Evolutionary conservation across 805 yeast species (phyloP).

Genomic region (Pichia exigua): DNA sequence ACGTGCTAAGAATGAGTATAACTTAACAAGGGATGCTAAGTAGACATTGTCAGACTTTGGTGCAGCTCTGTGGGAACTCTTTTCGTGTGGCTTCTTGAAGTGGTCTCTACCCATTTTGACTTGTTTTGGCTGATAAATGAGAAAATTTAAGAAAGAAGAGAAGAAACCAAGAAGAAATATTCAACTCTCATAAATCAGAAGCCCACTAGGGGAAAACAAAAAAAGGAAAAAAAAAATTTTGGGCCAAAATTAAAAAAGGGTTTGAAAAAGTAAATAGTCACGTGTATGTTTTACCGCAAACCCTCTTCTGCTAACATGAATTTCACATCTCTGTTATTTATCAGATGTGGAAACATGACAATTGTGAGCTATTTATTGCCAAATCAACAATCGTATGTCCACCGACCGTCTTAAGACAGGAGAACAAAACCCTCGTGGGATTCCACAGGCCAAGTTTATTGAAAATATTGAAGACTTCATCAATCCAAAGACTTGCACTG

Average conservation of each 20-base stretch:
- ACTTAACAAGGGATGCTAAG: constrained; percentile 95
- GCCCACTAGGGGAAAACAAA: not conserved
- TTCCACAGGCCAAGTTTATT: constrained; percentile 93
- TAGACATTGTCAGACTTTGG: constrained; percentile 99
- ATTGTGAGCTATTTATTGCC: not conserved
- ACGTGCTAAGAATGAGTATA: constrained; percentile 99
- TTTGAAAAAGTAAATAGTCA: not conserved
- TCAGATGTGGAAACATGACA: not conserved
- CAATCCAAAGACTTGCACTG: constrained; percentile 32
- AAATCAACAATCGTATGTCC: constrained; percentile 7
- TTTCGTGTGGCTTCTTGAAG: constrained; percentile 91
- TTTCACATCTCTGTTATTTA: not conserved
- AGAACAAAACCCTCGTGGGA: constrained; percentile 81
- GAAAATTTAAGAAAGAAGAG: not conserved
- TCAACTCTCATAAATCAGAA: not conserved
- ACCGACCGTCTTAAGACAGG: constrained; percentile 36
- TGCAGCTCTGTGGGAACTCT: constrained; percentile 95
- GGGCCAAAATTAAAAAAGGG: not conserved
- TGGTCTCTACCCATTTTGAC: constrained; percentile 92
- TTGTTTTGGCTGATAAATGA: constrained; percentile 3
- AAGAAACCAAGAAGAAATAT: constrained; percentile 1
- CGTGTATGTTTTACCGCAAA: not conserved
- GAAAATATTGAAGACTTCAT: constrained; percentile 73
- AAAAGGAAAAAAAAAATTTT: not conserved
- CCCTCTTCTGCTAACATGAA: not conserved